Evolutionary conservation across 1,284 basidiomycete species (phyloP).

Genomic region (Rhodotorula sp.): DNA sequence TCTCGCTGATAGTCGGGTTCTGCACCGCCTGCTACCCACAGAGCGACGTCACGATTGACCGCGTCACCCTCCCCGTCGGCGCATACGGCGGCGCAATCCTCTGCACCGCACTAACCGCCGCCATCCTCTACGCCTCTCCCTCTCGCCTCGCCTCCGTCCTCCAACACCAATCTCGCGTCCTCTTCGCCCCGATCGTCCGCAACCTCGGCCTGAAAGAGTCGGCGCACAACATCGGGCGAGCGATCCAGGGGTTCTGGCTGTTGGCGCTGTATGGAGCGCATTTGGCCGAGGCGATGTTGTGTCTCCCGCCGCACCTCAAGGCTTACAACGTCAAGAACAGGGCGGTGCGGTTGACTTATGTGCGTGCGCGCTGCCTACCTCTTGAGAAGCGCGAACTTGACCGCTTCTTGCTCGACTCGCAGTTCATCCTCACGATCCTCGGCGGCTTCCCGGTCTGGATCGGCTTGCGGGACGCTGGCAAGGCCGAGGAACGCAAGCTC

Average conservation of each 20-base stretch:
- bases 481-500: slow-evolving; percentile 15
- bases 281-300: slow-evolving; percentile 3
- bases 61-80: slow-evolving; percentile 2
- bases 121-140: not conserved
- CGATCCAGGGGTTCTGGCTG: slow-evolving; percentile 10
- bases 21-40: not conserved
- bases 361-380: not conserved
- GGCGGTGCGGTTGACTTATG: not conserved
- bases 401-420: not conserved
- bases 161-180: slow-evolving; percentile 3
- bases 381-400: not conserved
- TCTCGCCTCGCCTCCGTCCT: slow-evolving; percentile 5
- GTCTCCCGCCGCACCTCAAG: not conserved
- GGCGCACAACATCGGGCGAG: not conserved
- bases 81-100: not conserved
- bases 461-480: slow-evolving; percentile 3
- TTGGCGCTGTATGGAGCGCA: not conserved
- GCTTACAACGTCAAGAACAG: slow-evolving; percentile 13
- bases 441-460: slow-evolving; percentile 31
- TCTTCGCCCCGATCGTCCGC: slow-evolving; percentile 7
- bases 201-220: not conserved
- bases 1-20: too few species aligned
- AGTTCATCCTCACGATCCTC: slow-evolving; percentile 10
- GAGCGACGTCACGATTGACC: slow-evolving; percentile 9
- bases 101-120: not conserved